A percentile compares a stretch with the other conserved stretches of the same genome.
Evolutionary conservation across 306 rosid genomes (phyloP).

Genomic region (Prosopis cineraria): DNA sequence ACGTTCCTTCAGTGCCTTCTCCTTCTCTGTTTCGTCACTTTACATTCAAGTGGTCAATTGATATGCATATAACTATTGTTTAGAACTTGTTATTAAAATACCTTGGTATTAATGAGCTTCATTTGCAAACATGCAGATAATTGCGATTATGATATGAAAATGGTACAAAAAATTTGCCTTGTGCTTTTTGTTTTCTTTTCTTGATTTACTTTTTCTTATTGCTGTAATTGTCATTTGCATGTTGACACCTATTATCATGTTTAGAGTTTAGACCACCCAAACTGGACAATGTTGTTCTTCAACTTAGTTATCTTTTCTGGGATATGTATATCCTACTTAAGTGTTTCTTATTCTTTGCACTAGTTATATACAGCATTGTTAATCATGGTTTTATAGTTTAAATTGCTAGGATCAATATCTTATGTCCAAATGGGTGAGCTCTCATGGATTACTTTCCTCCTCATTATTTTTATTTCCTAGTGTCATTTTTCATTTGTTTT

Average conservation of each 20-base stretch:
- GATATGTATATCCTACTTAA: conserved; percentile 1
- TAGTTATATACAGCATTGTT: not conserved
- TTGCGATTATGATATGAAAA: conserved; percentile 76
- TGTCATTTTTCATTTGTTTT: conserved; percentile 16
- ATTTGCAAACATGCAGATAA: conserved; percentile 60
- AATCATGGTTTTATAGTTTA: not conserved
- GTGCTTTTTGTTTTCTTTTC: not conserved
- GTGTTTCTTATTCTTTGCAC: not conserved
- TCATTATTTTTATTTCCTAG: not conserved
- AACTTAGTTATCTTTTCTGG: conserved; percentile 13
- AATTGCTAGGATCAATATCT: not conserved
- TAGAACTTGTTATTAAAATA: not conserved
- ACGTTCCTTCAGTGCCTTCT: not conserved
- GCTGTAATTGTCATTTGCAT: not conserved
- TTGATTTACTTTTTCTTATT: not conserved
- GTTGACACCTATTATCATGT: conserved; percentile 8
- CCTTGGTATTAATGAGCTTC: conserved; percentile 40
- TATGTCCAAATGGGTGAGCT: not conserved
- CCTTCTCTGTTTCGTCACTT: not conserved
- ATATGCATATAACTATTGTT: not conserved
- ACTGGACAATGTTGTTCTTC: not conserved
- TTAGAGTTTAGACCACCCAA: conserved; percentile 18
- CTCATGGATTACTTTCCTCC: not conserved
- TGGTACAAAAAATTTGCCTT: conserved; percentile 54
- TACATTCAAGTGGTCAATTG: not conserved